Evolutionary conservation across 2,329 filamentous ascomycete species (phyloP).

Genomic region (Zymoseptoria crescenta): DNA sequence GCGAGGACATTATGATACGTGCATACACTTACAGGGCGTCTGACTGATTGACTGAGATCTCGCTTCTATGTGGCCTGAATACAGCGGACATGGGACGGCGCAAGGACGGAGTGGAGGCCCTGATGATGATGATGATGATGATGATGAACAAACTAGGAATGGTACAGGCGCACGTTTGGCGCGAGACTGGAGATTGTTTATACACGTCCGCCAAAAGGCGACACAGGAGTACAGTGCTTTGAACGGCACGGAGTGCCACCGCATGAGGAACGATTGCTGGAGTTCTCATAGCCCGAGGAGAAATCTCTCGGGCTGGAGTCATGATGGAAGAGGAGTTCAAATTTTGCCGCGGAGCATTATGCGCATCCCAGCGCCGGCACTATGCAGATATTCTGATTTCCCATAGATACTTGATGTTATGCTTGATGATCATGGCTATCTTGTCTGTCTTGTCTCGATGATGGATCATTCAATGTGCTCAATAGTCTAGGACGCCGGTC

Average conservation of each 20-base stretch:
- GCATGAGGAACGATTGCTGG: neutral
- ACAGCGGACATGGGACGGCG: neutral
- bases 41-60: neutral
- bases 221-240: neutral
- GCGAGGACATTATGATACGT: neutral
- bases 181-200: neutral
- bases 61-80: neutral
- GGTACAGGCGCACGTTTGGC: no score
- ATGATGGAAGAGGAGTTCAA: neutral
- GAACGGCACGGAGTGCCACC: neutral
- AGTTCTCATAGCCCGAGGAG: neutral
- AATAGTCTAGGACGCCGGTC: conserved; percentile 44
- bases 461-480: conserved; percentile 5
- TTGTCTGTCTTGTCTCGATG: no score
- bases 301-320: neutral
- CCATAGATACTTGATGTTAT: neutral
- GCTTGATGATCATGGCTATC: neutral
- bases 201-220: neutral
- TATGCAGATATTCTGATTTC: neutral
- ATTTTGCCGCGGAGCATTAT: neutral
- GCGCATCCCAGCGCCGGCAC: neutral
- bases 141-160: neutral
- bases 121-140: neutral
- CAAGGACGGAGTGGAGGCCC: neutral
- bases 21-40: neutral